These are phyloP conservation scores for Boletellus emodensis DNA, from an alignment of 768 basidiomycete species.

Conservation along the genomic window DNA sequence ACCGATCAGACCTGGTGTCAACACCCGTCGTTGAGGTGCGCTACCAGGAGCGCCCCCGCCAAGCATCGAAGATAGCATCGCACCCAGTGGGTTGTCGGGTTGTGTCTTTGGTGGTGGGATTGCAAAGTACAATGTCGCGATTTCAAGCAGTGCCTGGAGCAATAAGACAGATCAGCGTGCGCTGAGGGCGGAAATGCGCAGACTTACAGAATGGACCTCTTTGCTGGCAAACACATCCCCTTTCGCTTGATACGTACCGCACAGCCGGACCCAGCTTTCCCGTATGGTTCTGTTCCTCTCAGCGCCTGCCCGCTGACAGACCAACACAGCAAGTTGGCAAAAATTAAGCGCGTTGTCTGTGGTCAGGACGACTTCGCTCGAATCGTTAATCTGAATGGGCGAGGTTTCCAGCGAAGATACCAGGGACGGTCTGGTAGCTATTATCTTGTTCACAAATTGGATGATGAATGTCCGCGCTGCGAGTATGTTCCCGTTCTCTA, in stretches of 20 bases:
- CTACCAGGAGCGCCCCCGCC: constrained; percentile 55
- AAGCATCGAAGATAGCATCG: constrained; percentile 86
- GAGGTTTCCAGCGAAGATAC: constrained; percentile 38
- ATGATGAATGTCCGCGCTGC: constrained; percentile 89
- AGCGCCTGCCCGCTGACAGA: constrained; percentile 84
- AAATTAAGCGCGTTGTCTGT: constrained; percentile 80
- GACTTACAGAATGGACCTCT: constrained; percentile 61
- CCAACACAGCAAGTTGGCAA: constrained; percentile 80
- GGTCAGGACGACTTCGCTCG: constrained; percentile 70
- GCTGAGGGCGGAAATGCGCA: background rate
- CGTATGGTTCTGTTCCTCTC: constrained; percentile 72
- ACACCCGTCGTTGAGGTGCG: constrained; percentile 20
- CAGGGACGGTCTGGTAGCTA: constrained; percentile 42
- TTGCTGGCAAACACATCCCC: constrained; percentile 57
- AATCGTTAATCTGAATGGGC: constrained; percentile 42
- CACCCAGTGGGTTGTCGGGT: constrained; percentile 77
- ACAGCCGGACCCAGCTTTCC: constrained; percentile 82
- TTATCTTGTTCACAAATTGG: constrained; percentile 66
- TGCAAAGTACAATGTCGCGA: constrained; percentile 78
- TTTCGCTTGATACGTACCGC: constrained; percentile 76
- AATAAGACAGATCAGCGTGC: background rate
- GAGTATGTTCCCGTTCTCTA: constrained; percentile 86
- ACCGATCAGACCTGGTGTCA: constrained; percentile 24
- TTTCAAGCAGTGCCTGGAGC: constrained; percentile 58
- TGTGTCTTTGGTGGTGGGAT: constrained; percentile 73